Evolutionary conservation across 2,329 filamentous ascomycete species (phyloP), one percentile per base, ranked within the genome.

Genomic region (Microdochium nivale): DNA sequence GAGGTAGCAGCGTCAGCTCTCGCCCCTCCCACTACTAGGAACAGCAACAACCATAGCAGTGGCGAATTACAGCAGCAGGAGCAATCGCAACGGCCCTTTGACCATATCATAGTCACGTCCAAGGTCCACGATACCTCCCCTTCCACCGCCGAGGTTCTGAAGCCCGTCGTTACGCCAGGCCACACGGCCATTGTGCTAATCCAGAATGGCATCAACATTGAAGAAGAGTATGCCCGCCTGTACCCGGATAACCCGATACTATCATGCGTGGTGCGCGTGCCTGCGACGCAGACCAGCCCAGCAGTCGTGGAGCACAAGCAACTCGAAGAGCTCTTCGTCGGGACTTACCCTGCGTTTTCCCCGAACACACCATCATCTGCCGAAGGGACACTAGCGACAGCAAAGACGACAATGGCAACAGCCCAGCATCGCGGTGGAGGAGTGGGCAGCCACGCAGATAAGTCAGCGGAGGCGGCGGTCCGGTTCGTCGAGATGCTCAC

Each of bases 161-260:
- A 44, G n/a, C 64, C 64, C 1, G 64, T 60, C 2, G 55, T 65
- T 11, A 52, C 54, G 16, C 49, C 54, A 14, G 56, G 51, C 9
- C 53, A 32, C 14, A 81, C 77, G 0, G 67, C 70, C 5, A 74
- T 82, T 43, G 76, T 77, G n/a, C 69, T 83, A 7, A 65, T 80
- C 30, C 79, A 83, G 57, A 83, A 82, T 56, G 79, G 79, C 14
- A 73, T 82, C 49, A 71, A 67, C 8, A 78, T 81, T 53, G 79
- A 83, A 59, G 67, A 73, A 2, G 73, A 76, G 50, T 79, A 77
- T 52, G 60, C 59, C 0, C 51, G 53, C 1, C 61, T 66, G 3
- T 81, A 75, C 54, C 76, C 77, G 0, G 49, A 61, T 1, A 79
- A 77, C 53, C 70, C 76, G 2, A 62, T 83, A 24, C 60, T 82